A percentile compares a stretch with the other conserved stretches of the same genome.
These are phyloP conservation scores for Aspergillus novoparasiticus DNA, from an alignment of 2,329 filamentous ascomycete species.

Conservation along the genomic window DNA sequence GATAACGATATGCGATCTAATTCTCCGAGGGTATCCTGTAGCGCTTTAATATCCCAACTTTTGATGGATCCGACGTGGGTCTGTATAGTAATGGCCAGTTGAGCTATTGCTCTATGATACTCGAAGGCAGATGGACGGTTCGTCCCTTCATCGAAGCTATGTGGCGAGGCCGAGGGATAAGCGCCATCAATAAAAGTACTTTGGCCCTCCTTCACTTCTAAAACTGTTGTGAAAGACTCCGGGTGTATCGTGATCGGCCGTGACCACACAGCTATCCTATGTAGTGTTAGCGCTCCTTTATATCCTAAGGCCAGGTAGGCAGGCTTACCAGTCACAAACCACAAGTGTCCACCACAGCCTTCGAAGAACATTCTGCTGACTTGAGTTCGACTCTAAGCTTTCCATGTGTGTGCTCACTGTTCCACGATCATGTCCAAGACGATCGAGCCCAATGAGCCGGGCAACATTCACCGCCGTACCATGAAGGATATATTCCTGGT, in stretches of 20 bases:
- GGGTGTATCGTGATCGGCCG: neutral
- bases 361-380: neutral
- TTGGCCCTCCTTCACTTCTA: neutral
- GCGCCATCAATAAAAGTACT: neutral
- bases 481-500: neutral
- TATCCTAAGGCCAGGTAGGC: neutral
- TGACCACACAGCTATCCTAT: neutral
- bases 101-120: neutral
- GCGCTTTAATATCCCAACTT: neutral
- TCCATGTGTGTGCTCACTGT: neutral
- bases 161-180: neutral
- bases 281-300: neutral
- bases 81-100: neutral
- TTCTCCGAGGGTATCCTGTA: neutral
- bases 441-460: neutral
- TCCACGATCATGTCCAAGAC: neutral
- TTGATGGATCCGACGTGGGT: neutral
- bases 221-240: neutral
- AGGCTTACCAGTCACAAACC: neutral
- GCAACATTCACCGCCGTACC: neutral
- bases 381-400: neutral
- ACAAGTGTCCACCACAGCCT: neutral
- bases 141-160: neutral
- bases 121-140: neutral
- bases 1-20: neutral